Evolutionary conservation across 176 grass and related monocot genomes (phyloP).

Genomic region (Carex littledalei): DNA sequence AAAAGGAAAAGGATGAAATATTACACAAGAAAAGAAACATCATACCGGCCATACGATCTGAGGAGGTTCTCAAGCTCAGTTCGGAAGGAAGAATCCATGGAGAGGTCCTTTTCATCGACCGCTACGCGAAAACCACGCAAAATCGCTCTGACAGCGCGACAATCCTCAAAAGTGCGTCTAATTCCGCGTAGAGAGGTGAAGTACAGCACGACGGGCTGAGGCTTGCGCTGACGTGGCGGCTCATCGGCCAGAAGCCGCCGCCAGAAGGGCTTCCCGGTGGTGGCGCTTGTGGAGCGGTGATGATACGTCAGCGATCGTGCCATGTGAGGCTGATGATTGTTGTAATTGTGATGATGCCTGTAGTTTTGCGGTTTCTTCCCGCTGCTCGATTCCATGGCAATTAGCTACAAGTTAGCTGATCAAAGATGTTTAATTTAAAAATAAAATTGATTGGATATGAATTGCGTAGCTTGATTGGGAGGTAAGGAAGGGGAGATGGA

Average conservation of each 20-base stretch:
- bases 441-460: not conserved
- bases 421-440: not conserved
- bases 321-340: conserved; percentile 56
- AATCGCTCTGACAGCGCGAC: conserved; percentile 65
- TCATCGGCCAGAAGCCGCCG: conserved; percentile 38
- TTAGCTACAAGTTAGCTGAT: not conserved
- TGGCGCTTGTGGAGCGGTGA: conserved; percentile 42
- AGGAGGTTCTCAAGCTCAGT: conserved; percentile 71
- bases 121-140: conserved; percentile 71
- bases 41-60: conserved; percentile 25
- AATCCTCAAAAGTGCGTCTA: conserved; percentile 80
- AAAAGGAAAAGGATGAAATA: not conserved
- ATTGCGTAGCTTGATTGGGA: not conserved
- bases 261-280: conserved; percentile 28
- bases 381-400: conserved; percentile 14
- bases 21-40: not conserved
- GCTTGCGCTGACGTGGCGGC: conserved; percentile 30
- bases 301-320: conserved; percentile 70
- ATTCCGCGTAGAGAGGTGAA: conserved; percentile 82
- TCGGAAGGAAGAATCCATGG: conserved; percentile 76
- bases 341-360: conserved; percentile 16
- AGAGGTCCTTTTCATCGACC: conserved; percentile 82
- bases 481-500: not conserved
- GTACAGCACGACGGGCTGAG: conserved; percentile 77
- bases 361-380: conserved; percentile 32